These are phyloP conservation scores for Amyloporia xantha DNA, from an alignment of 768 basidiomycete species.

Conservation along the genomic window DNA sequence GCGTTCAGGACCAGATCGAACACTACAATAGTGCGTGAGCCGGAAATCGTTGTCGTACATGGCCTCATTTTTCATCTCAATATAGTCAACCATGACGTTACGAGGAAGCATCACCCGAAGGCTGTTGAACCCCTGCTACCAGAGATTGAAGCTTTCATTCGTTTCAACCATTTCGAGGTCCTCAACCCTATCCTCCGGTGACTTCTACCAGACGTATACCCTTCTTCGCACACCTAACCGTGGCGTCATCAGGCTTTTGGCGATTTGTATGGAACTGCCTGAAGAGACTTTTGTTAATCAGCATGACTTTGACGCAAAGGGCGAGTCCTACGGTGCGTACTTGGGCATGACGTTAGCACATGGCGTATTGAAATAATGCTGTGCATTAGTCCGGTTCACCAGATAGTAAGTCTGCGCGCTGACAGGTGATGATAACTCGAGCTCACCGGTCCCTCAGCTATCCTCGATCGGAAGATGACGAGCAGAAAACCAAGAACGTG, in stretches of 20 bases:
- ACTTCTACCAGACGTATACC: no score
- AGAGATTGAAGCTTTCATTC: conserved; percentile 44
- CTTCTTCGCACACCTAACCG: no score
- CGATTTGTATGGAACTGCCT: conserved; percentile 38
- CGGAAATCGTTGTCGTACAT: background rate
- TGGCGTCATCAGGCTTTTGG: conserved; percentile 36
- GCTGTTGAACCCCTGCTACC: conserved; percentile 43
- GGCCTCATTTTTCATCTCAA: background rate
- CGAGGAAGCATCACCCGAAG: conserved; percentile 42
- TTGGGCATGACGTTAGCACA: background rate
- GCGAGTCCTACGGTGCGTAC: conserved; percentile 32
- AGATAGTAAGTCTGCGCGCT: conserved; percentile 14
- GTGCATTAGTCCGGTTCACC: conserved; percentile 24
- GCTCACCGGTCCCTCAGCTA: conserved; percentile 22
- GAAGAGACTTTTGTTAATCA: conserved; percentile 36
- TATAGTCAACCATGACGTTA: conserved; percentile 45
- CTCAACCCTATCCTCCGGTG: conserved; percentile 43
- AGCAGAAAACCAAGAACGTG: conserved; percentile 23
- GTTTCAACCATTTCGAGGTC: conserved; percentile 46
- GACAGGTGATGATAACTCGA: background rate
- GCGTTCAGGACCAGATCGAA: conserved; percentile 56
- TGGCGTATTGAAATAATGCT: background rate
- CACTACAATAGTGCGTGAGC: conserved; percentile 47
- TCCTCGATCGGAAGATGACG: conserved; percentile 27
- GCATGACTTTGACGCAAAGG: conserved; percentile 31